Evolutionary conservation across 1,284 basidiomycete genomes (phyloP).

Genomic region (Moniliophthora roreri): DNA sequence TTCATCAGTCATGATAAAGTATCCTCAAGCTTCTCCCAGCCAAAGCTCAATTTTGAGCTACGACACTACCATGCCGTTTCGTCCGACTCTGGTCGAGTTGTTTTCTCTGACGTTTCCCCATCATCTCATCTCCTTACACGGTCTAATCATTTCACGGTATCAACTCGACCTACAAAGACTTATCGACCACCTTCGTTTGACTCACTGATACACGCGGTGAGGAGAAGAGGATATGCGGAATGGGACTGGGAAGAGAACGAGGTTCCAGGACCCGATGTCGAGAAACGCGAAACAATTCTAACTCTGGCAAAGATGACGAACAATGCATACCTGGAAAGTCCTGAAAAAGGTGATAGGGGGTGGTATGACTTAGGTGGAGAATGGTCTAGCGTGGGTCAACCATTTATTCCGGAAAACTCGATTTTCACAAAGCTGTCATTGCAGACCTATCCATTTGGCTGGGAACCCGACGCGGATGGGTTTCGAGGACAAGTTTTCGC

Average conservation of each 20-base stretch:
- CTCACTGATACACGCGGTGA: conserved; percentile 46
- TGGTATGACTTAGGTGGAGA: conserved; percentile 78
- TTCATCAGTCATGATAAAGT: conserved; percentile 19
- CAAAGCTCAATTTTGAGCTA: conserved; percentile 52
- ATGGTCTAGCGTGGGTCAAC: conserved; percentile 63
- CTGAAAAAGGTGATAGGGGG: conserved; percentile 41
- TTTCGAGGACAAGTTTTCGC: conserved; percentile 92
- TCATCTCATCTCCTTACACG: conserved; percentile 17
- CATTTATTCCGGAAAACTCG: background rate
- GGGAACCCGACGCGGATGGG: conserved; percentile 86
- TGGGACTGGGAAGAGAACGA: conserved; percentile 66
- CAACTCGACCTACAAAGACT: conserved; percentile 37
- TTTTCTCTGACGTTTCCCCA: conserved; percentile 55
- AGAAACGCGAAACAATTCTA: conserved; percentile 75
- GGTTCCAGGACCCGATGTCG: conserved; percentile 68
- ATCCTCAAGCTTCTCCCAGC: conserved; percentile 3
- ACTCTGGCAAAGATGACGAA: conserved; percentile 93
- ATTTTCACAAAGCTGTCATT: background rate
- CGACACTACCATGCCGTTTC: conserved; percentile 67
- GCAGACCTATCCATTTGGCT: conserved; percentile 86
- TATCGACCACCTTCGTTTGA: conserved; percentile 52
- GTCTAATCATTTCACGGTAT: conserved; percentile 33
- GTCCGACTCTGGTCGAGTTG: conserved; percentile 50
- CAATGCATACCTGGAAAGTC: conserved; percentile 77
- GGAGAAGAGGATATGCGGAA: conserved; percentile 43